Base-by-base conservation (phyloP, 768 basidiomycete genomes). In the Leccinum truebloodii region DNA sequence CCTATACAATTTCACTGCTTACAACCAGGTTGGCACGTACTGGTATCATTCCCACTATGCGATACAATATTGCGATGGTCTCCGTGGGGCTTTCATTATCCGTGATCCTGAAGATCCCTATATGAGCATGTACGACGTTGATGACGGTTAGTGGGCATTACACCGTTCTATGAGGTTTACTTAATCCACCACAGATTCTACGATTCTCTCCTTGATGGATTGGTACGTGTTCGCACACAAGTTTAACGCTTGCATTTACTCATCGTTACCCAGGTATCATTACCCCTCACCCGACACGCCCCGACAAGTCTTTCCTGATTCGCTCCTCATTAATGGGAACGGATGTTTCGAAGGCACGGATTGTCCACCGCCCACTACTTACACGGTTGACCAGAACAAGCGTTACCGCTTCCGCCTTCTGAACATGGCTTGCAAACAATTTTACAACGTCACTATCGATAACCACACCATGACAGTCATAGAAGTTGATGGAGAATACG, bases 401-500 rank as follows among this genome's bases (percentile, higher is more conserved):
- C 69, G 77, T 22, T 79, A 81, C 48, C 76, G 80, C 18, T 70
- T 79, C 61, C 75, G 80, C 12, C 59, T 79, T 4, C 63, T 79
- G 46, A 72, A 70, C 46, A 67, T 74, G 58, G 70, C 76, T 2
- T 80, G 78, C 64, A 72, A 72, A 59, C 66, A 74, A 16, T 70
- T 69, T 55, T 73, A 55, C 57, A 54, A 65, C 34, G 69, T 73
- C 48, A 59, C 65, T 16, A 73, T 73, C 28, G 70, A 73, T 30
- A 59, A 59, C 12, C 72, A 73, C 48, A 22, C 41, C 9, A 60
- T 70, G 41, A 79, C 75, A 2, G 69, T 80, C 61, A 78, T 81
- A 46, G 77, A 78, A 65, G 79, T 74, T 5, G 82, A 83, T 52
- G 76, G 77, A 8, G 63, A 77, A n/a, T 75, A 73, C 39, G 74